phyloP scores from a whole-genome alignment of 1,284 basidiomycete genomes.

The Microbotryum saponariae region DNA sequence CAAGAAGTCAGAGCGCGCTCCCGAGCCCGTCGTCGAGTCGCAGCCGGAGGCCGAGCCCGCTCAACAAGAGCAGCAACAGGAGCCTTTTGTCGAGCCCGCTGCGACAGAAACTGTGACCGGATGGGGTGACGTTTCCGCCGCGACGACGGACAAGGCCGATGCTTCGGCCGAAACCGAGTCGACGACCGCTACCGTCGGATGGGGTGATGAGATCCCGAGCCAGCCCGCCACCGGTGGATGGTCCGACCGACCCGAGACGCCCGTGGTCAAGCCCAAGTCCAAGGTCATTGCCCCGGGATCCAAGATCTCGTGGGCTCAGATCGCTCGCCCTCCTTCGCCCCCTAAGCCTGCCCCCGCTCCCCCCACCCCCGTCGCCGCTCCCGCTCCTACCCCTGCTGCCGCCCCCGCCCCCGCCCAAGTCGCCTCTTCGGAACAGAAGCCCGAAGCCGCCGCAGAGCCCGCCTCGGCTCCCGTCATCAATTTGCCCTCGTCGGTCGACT shows the following conservation, averaged over 20 bases:
- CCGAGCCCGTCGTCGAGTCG: no score
- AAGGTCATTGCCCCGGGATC: conserved; percentile 27
- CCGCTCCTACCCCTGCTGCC: conserved; percentile 4
- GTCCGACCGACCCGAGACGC: conserved; percentile 4
- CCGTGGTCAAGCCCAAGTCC: conserved; percentile 11
- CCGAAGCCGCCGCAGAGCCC: conserved; percentile 7
- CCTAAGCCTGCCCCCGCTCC: conserved; percentile 29
- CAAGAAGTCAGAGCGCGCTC: no score
- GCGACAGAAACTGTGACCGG: no score
- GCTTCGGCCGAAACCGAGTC: conserved; percentile 11
- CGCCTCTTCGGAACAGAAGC: background rate
- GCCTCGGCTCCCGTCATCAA: conserved; percentile 15
- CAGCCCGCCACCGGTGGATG: background rate
- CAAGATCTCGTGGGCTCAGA: conserved; percentile 35
- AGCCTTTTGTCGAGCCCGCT: no score
- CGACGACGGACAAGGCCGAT: background rate
- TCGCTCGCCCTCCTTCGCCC: conserved; percentile 29
- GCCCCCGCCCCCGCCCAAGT: conserved; percentile 3
- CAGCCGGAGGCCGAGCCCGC: no score
- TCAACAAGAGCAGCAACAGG: no score
- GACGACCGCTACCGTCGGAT: conserved; percentile 12
- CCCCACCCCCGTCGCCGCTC: background rate
- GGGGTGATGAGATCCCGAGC: conserved; percentile 12
- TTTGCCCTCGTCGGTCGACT: conserved; percentile 11
- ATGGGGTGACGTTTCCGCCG: background rate